Evolutionary conservation across 805 yeast species (phyloP).

Genomic region (Tetrapisispora pingtungensis): DNA sequence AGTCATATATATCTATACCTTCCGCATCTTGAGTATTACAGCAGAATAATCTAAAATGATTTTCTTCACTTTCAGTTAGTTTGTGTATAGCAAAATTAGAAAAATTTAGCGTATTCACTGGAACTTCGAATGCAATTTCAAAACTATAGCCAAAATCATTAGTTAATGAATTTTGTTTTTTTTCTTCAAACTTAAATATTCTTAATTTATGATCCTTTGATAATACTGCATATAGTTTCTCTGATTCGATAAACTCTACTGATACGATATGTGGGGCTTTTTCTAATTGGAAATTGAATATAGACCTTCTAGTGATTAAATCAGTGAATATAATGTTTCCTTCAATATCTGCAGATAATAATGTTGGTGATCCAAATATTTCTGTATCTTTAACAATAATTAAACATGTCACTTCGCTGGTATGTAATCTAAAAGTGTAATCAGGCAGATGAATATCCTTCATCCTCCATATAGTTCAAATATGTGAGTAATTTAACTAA

Average conservation of each 20-base stretch:
- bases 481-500: background rate
- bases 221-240: conserved; percentile 11
- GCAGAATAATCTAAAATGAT: conserved; percentile 15
- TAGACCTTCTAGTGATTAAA: conserved; percentile 21
- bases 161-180: background rate
- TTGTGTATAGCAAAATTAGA: conserved; percentile 18
- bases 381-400: background rate
- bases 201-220: conserved; percentile 22
- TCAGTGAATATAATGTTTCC: conserved; percentile 24
- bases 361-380: background rate
- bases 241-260: conserved; percentile 7
- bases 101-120: conserved; percentile 27
- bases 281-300: conserved; percentile 4
- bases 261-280: conserved; percentile 12
- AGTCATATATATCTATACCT: conserved; percentile 20
- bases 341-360: conserved; percentile 21
- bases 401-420: conserved; percentile 12
- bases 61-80: background rate
- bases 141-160: background rate
- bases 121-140: conserved; percentile 7
- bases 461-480: background rate
- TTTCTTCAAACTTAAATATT: conserved; percentile 7
- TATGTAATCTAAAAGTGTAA: conserved; percentile 14
- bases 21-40: conserved; percentile 26
- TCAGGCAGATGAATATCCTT: background rate